Conservation (phyloP, 768 basidiomycete species). For the Sporobolomyces pararoseus region DNA sequence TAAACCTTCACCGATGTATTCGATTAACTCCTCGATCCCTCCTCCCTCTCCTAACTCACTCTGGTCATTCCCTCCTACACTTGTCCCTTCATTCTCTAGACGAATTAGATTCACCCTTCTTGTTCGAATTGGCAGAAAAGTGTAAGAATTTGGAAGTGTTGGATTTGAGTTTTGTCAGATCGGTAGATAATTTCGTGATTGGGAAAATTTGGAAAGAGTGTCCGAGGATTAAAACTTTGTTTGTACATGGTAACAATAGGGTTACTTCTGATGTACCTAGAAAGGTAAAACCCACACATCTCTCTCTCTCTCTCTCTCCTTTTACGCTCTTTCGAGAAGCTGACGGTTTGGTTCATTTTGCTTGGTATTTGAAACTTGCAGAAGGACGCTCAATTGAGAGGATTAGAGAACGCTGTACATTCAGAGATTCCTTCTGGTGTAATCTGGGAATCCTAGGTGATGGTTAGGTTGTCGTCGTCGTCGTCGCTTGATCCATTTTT, state of each 20-base stretch:
- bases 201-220: slow-evolving; percentile 62
- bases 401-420: slow-evolving; percentile 31
- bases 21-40: slow-evolving; percentile 56
- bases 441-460: slow-evolving; percentile 16
- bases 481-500: too few relatives aligned
- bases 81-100: slow-evolving; percentile 78
- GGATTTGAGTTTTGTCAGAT: slow-evolving; percentile 81
- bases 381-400: slow-evolving; percentile 33
- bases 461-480: too few relatives aligned
- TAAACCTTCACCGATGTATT: slow-evolving; percentile 66
- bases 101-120: slow-evolving; percentile 56
- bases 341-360: neutral
- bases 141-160: slow-evolving; percentile 57
- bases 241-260: slow-evolving; percentile 59
- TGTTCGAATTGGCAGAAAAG: slow-evolving; percentile 49
- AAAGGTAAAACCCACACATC: slow-evolving; percentile 46
- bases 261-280: slow-evolving; percentile 55
- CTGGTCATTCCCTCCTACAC: slow-evolving; percentile 58
- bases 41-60: slow-evolving; percentile 63
- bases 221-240: slow-evolving; percentile 53
- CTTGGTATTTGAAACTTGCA: too few relatives aligned
- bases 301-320: too few relatives aligned
- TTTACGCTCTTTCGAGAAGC: too few relatives aligned
- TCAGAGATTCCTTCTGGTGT: slow-evolving; percentile 27
- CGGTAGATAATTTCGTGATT: slow-evolving; percentile 75